These are phyloP conservation scores for Camellia lanceoleosa DNA, from an alignment of 148 eudicot species.

Conservation along the genomic window DNA sequence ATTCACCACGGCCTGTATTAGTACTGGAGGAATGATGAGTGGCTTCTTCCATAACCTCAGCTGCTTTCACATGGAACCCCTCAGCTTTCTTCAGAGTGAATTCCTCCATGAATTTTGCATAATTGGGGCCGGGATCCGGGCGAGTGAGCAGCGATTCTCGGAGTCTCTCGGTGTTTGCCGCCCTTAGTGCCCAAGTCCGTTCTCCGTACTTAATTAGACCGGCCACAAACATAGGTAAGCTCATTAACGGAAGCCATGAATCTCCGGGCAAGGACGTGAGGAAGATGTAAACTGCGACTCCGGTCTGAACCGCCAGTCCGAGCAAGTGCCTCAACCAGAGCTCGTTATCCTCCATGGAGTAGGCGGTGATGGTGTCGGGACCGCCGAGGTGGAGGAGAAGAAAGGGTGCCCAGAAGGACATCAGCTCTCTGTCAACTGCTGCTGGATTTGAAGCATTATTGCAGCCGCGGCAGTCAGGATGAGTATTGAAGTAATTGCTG, in stretches of 20 bases:
- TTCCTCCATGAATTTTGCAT: slow-evolving; percentile 54
- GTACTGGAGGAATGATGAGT: no score
- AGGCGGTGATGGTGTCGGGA: slow-evolving; percentile 37
- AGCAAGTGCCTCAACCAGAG: slow-evolving; percentile 48
- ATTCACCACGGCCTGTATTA: no score
- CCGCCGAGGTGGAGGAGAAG: slow-evolving; percentile 38
- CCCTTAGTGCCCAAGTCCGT: slow-evolving; percentile 37
- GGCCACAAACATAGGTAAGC: slow-evolving; percentile 24
- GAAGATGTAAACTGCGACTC: slow-evolving; percentile 30
- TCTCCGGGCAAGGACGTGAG: slow-evolving; percentile 31
- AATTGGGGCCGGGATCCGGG: slow-evolving; percentile 52
- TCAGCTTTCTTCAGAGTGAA: slow-evolving; percentile 41
- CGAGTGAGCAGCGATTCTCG: slow-evolving; percentile 34
- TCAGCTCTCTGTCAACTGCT: slow-evolving; percentile 1
- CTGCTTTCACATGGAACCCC: slow-evolving; percentile 36
- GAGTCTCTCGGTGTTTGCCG: slow-evolving; percentile 38
- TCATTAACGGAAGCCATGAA: slow-evolving; percentile 22
- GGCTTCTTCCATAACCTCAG: slow-evolving; percentile 26
- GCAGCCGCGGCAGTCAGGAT: no score
- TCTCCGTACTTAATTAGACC: slow-evolving; percentile 46
- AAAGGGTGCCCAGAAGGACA: slow-evolving; percentile 39
- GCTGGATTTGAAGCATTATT: no score
- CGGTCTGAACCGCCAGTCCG: slow-evolving; percentile 29
- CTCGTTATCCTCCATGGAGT: slow-evolving; percentile 38
- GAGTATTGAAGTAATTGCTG: no score